Evolutionary conservation across 768 basidiomycete species (phyloP), one percentile per base, ranked within the genome.

Genomic region (Mycena amicta): DNA sequence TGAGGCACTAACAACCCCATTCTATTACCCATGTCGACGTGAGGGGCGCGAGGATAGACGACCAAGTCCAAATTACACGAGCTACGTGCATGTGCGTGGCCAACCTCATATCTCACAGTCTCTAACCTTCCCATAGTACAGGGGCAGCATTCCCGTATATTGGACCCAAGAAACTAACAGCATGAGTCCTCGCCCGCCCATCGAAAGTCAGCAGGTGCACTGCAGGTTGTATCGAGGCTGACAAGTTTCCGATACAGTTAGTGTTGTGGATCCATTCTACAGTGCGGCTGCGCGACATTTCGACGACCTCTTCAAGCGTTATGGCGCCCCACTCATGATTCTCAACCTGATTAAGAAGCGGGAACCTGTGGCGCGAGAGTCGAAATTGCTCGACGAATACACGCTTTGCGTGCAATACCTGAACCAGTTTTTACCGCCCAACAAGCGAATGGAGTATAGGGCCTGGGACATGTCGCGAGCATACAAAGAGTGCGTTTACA

Each of bases 391-490:
- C 16, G 87, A 88, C 16, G 95, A 97, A 69, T 98, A 95, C 67
- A 91, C 89, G 0, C 86, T 95, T 69, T 99, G 97, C 68, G 88
- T 98, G 18, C 72, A 82, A 50, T 99, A 97, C 69, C 80, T 99
- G 28, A 98, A 98, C 62, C 96, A 99, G 70, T 98, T 97, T 73
- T 74, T 99, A 13, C 96, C 97, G 0, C 78, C 80, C 5, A 88
- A 80, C 26, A 89, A 91, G 75, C 87, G 88, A 75, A 93, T 99
- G 86, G 80, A 87, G 15, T 97, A 98, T 69, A 85, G 92, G 41
- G 86, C 94, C 15, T 99, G 94, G 92, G 97, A 99, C 71, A 97
- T 98, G 92, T 88, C 90, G 3, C 82, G 90, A 39, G 94, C 95
- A 2, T 93, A 95, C 63, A 97, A 97, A 71, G 92, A 93, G 95